These are phyloP conservation scores for Candida sanyiensis DNA, from an alignment of 805 yeast species.

Conservation along the genomic window DNA sequence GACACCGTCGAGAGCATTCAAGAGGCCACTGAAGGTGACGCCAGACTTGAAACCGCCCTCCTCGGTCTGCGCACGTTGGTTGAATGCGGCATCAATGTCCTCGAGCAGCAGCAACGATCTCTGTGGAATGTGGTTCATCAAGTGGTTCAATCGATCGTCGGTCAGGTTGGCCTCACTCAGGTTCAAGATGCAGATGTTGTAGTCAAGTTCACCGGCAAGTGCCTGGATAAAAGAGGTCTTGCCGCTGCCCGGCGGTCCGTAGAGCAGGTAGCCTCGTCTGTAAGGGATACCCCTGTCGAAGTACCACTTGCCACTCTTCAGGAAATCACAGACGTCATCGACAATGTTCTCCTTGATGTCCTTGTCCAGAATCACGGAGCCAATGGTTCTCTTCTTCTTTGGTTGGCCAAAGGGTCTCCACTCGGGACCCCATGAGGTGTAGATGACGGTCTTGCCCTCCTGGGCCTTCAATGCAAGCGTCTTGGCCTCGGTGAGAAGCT, in stretches of 20 bases:
- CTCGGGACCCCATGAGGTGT: constrained; percentile 95
- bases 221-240: constrained; percentile 96
- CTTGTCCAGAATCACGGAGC: constrained; percentile 78
- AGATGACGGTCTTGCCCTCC: constrained; percentile 91
- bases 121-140: constrained; percentile 94
- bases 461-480: constrained; percentile 70
- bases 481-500: constrained; percentile 79
- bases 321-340: constrained; percentile 72
- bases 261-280: constrained; percentile 86
- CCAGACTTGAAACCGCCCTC: constrained; percentile 81
- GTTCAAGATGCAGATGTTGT: constrained; percentile 89
- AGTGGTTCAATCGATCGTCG: constrained; percentile 88
- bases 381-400: constrained; percentile 74
- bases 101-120: constrained; percentile 80
- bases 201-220: constrained; percentile 91
- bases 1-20: constrained; percentile 95
- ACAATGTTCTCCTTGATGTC: constrained; percentile 65
- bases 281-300: constrained; percentile 96
- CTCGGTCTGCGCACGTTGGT: constrained; percentile 64
- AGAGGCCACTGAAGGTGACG: constrained; percentile 89
- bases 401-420: constrained; percentile 99
- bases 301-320: constrained; percentile 83
- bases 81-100: constrained; percentile 95
- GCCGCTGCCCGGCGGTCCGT: constrained; percentile 98
- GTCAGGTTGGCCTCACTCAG: constrained; percentile 87